Base-by-base conservation (phyloP, 192 early-diverging fungal genomes). In the Linnemannia hyalina region DNA sequence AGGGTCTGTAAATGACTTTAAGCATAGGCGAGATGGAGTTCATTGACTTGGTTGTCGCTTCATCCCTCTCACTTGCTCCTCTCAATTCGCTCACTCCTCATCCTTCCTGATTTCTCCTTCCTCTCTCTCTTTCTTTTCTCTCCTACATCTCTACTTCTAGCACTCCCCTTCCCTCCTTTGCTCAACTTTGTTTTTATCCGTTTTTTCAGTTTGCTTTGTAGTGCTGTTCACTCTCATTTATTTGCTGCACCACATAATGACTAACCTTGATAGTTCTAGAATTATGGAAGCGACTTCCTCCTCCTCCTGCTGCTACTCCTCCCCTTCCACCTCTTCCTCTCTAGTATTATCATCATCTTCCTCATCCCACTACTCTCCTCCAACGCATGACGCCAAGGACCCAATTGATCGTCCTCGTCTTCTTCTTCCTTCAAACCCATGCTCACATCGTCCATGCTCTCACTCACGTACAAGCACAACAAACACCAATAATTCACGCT, bases 261-360 rank as follows among this genome's bases (percentile, higher is more conserved):
- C 20, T 42, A 36, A 6, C 68, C 22, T 71, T 38, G 36, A 71
- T 26, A 71, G 18, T 42, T 26, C 36, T 40, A 41, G 40, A 71
- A 71, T 10, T 71, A 71, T 42, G 70, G 70, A 41, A 74, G 46
- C 72, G 41, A 38, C 72, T 4, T 78, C 46, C 2, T 70, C 68
- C 29, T 54, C 23, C 74, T 74, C 74, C 22, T 42, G 13, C 38
- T 44, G 29, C 32, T 42, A 18, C 23, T 57, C 69, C 70, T 71
- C 68, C 74, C 26, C 29, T 44, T 57, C 77, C 69, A 55, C 46
- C 54, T 29, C 69, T 70, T 15, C 40, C 23, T 72, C 11, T 4
- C 41, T 41, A 13, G n/a, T 46, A 26, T 41, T 72, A 26, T 72
- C 18, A 38, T 15, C 40, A 38, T 15, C 49, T 4, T 52, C 49